phyloP scores from a whole-genome alignment of 306 rosid genomes.

The Crotalaria pallida region DNA sequence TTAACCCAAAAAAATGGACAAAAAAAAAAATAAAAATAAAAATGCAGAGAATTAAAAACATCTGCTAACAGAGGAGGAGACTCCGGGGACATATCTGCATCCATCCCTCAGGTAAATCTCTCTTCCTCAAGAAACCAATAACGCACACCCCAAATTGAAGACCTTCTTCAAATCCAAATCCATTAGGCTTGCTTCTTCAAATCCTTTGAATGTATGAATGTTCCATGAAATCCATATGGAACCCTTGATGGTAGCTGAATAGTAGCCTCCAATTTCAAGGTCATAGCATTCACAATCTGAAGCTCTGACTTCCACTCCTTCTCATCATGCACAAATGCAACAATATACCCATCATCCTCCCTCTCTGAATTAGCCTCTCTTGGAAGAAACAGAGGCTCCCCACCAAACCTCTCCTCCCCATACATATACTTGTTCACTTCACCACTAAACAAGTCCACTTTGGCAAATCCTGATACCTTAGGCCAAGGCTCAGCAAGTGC shows the following conservation, averaged over 20 bases:
- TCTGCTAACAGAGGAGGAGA: constrained; percentile 34
- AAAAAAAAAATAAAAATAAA: not conserved
- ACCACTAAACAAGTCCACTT: constrained; percentile 62
- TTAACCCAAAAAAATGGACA: not conserved
- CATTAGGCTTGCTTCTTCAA: constrained; percentile 50
- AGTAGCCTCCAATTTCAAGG: constrained; percentile 65
- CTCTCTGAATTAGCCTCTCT: constrained; percentile 27
- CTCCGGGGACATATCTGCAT: constrained; percentile 75
- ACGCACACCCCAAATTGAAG: not conserved
- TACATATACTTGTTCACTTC: constrained; percentile 49
- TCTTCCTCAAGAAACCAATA: constrained; percentile 11
- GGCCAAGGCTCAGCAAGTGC: constrained; percentile 99
- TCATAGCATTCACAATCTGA: constrained; percentile 67
- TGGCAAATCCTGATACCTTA: constrained; percentile 85
- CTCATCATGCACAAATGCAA: constrained; percentile 84
- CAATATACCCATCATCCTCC: constrained; percentile 77
- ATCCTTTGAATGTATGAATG: constrained; percentile 63
- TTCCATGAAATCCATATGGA: constrained; percentile 96
- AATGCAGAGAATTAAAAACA: constrained; percentile 11
- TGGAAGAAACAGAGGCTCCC: constrained; percentile 89
- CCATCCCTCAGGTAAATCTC: constrained; percentile 78
- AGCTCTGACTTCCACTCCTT: constrained; percentile 77
- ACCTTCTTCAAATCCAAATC: not conserved
- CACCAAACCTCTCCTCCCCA: constrained; percentile 65
- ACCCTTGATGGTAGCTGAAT: constrained; percentile 82